Base-by-base conservation (phyloP, 768 basidiomycete species). In the Boletus vinaceobasis region DNA sequence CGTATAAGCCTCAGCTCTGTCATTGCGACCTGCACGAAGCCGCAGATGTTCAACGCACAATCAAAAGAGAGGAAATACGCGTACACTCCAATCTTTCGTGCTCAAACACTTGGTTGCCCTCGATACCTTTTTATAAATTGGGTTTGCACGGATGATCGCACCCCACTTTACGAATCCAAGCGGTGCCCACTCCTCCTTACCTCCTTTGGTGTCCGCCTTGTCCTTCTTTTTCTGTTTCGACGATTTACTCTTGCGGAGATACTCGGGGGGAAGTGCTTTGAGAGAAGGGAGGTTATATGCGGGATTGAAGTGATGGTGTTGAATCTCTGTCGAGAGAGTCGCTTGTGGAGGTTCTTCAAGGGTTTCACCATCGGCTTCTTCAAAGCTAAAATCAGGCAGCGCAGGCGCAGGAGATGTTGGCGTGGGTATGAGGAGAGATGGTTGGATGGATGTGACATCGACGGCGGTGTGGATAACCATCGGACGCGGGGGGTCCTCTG, bases 41-140 rank as follows among this genome's bases (percentile, higher is more conserved):
- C 31, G 3, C 8, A 26, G 2, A 11, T 26, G 2, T 53, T 56
- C 37, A 55, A 50, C 19, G 19, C 43, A 27, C 17, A 5, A 33
- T 23, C 48, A 29, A 49, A 21, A 19, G 21, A 45, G 43, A 47
- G 21, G 14, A 32, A 56, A 33, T 15, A 55, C 81, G 52, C 88
- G 62, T 76, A 91, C 91, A 71, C 79, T 78, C 92, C 92, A 94
- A 55, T 94, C 90, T 37, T 80, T 79, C 10, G 87, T 89, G 50
- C 77, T 90, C 56, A 94, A 62, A 58, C 88, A 91, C 68, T 94
- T 94, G 7, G 80, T 77, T 14, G 90, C 83, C 50, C 84, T 79
- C 40, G 85, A 73, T 11, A 92, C 79, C 60, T 79, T 83, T 67
- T 79, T 84, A 74, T 85, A 82, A 21, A 90, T 76, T 3, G 92